Evolutionary conservation across 306 rosid genomes (phyloP).

Genomic region (Gynostemma pentaphyllum): DNA sequence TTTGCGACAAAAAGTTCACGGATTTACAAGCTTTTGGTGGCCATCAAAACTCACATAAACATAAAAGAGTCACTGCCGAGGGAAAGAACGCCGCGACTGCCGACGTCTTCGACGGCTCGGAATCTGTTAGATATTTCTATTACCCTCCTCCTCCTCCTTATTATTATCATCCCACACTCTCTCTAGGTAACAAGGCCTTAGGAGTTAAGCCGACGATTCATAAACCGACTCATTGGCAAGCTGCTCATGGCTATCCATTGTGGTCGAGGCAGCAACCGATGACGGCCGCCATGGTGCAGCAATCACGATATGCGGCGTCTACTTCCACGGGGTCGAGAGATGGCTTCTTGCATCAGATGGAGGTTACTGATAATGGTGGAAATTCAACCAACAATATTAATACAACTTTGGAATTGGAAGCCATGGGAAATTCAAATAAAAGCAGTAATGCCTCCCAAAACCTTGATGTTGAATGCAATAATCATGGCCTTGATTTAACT

Average conservation of each 20-base stretch:
- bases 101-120: too few species aligned
- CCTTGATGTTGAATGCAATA: not conserved
- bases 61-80: not conserved
- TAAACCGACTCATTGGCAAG: not conserved
- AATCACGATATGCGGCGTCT: not conserved
- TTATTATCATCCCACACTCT: not conserved
- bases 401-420: not conserved
- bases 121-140: not conserved
- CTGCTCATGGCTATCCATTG: not conserved
- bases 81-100: slow-evolving; percentile 1
- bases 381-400: not conserved
- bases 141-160: too few species aligned
- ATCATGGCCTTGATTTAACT: not conserved
- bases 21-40: slow-evolving; percentile 6
- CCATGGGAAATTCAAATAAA: not conserved
- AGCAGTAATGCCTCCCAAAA: not conserved
- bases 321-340: not conserved
- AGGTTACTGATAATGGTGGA: not conserved
- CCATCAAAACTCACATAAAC: slow-evolving; percentile 9
- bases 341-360: not conserved
- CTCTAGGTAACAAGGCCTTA: not conserved
- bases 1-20: not conserved
- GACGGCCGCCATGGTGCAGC: not conserved
- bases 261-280: not conserved
- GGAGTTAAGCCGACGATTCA: not conserved